These are phyloP conservation scores for Cylindrotheca fusiformis DNA, from an alignment of 108 stramenopile species.

Conservation along the genomic window DNA sequence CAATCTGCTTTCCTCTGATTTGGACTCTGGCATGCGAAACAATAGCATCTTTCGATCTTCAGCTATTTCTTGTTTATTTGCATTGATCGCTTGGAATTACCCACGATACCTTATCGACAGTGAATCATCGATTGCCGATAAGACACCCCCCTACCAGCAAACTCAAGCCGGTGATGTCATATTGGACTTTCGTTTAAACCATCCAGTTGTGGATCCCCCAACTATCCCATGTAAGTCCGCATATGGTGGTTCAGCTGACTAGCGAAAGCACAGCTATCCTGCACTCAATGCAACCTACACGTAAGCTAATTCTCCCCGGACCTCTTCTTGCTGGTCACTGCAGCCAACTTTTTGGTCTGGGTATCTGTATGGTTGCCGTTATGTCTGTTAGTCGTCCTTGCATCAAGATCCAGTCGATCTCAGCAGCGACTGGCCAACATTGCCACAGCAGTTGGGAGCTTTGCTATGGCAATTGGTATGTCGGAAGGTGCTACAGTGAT, in stretches of 20 bases:
- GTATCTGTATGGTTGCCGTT: conserved; percentile 25
- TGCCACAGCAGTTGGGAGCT: conserved; percentile 42
- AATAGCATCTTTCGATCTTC: too few species aligned
- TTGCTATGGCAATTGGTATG: conserved; percentile 54
- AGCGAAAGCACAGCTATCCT: too few species aligned
- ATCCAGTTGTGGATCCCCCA: conserved; percentile 31
- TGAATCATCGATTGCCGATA: conserved; percentile 11
- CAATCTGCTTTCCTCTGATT: too few species aligned
- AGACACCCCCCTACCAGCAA: conserved; percentile 27
- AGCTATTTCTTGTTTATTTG: conserved; percentile 3
- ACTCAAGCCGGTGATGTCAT: conserved; percentile 35
- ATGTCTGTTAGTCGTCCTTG: conserved; percentile 10
- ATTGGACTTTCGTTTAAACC: conserved; percentile 35
- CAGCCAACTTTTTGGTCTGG: conserved; percentile 17
- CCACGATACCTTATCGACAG: conserved; percentile 18
- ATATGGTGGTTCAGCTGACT: background rate
- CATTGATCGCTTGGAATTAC: conserved; percentile 30
- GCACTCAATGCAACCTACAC: too few species aligned
- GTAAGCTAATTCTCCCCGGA: too few species aligned
- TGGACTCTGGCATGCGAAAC: too few species aligned
- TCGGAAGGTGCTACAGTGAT: conserved; percentile 64
- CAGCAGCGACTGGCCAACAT: conserved; percentile 22
- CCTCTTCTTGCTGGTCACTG: background rate
- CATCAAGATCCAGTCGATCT: conserved; percentile 2
- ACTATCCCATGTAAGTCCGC: conserved; percentile 30